Evolutionary conservation across 2,329 filamentous ascomycete genomes (phyloP).

Genomic region (Hypoxylon sp.): DNA sequence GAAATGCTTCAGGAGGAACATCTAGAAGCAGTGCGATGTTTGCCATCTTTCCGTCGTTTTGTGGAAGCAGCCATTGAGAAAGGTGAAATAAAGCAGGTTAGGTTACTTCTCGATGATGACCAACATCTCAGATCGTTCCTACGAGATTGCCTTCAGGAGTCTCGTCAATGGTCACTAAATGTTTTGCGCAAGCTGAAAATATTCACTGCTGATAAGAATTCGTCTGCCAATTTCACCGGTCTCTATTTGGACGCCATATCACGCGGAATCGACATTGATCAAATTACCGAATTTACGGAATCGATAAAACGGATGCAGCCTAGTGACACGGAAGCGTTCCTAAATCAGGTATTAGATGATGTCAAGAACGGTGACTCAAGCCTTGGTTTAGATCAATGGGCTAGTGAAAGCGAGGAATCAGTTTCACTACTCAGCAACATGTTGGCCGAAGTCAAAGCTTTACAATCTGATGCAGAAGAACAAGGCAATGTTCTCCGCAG

Average conservation of each 20-base stretch:
- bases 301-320: slow-evolving; percentile 73
- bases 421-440: slow-evolving; percentile 59
- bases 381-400: slow-evolving; percentile 56
- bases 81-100: slow-evolving; percentile 61
- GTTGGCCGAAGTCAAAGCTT: slow-evolving; percentile 61
- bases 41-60: slow-evolving; percentile 76
- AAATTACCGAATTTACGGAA: slow-evolving; percentile 69
- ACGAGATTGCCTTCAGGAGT: slow-evolving; percentile 57
- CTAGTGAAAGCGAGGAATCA: slow-evolving; percentile 54
- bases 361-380: slow-evolving; percentile 58
- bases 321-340: slow-evolving; percentile 61
- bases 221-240: slow-evolving; percentile 61
- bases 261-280: slow-evolving; percentile 67
- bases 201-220: slow-evolving; percentile 56
- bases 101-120: slow-evolving; percentile 73
- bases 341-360: slow-evolving; percentile 60
- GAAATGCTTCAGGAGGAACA: slow-evolving; percentile 70
- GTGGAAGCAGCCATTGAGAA: slow-evolving; percentile 66
- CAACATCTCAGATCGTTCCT: slow-evolving; percentile 61
- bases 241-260: slow-evolving; percentile 75
- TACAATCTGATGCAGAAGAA: slow-evolving; percentile 63
- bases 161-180: slow-evolving; percentile 57
- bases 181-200: slow-evolving; percentile 67
- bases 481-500: slow-evolving; percentile 73
- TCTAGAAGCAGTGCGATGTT: slow-evolving; percentile 75